Evolutionary conservation across 2,329 filamentous ascomycete genomes (phyloP).

Genomic region (Phialemonium atrogriseum): DNA sequence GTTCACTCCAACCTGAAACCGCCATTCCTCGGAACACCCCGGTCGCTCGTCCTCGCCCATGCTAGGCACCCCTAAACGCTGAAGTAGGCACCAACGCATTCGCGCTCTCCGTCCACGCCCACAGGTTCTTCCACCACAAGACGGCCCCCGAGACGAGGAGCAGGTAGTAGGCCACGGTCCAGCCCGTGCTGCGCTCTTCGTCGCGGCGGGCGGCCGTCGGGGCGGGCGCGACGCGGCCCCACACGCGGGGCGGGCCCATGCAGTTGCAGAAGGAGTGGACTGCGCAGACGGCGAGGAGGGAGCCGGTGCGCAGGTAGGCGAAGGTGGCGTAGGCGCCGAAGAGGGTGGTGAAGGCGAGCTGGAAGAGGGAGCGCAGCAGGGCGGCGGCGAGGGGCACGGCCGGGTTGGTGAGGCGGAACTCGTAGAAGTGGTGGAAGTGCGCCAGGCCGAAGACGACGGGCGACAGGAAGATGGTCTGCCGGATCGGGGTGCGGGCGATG

Average conservation of each 20-base stretch:
- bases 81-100: conserved; percentile 11
- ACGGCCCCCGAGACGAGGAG: conserved; percentile 64
- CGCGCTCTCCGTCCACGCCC: conserved; percentile 30
- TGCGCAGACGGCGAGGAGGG: conserved; percentile 63
- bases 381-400: conserved; percentile 54
- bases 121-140: conserved; percentile 64
- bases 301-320: conserved; percentile 77
- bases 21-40: too few relatives aligned
- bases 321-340: conserved; percentile 95
- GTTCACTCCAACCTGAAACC: too few relatives aligned
- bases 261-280: conserved; percentile 89
- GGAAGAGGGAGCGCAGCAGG: conserved; percentile 66
- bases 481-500: conserved; percentile 50
- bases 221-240: conserved; percentile 60
- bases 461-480: conserved; percentile 66
- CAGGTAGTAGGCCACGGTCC: conserved; percentile 73
- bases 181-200: conserved; percentile 25
- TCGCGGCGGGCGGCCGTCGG: conserved; percentile 7
- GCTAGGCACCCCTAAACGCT: conserved; percentile 8
- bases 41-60: background rate
- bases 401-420: conserved; percentile 77
- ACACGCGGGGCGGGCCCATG: conserved; percentile 80
- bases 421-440: conserved; percentile 93
- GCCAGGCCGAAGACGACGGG: conserved; percentile 89
- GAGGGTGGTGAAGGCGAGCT: conserved; percentile 82